Percentiles rank a stretch among this genome's conserved stretches.
Evolutionary conservation across 345 rosid genomes (phyloP).

Genomic region (Brassica incana): DNA sequence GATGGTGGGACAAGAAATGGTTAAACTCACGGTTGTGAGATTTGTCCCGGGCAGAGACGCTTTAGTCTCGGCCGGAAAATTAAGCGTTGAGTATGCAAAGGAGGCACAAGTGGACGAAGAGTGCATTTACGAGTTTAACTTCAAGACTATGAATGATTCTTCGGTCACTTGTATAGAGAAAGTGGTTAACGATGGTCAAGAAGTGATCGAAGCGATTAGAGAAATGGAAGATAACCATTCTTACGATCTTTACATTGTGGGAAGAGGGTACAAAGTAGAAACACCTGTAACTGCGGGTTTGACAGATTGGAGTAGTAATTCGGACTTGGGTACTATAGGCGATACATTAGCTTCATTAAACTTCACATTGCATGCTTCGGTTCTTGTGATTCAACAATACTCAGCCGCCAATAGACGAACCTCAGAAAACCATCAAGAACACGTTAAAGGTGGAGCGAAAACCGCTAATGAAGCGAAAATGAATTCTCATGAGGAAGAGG

Average conservation of each 20-base stretch:
- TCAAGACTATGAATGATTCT: slow-evolving; percentile 38
- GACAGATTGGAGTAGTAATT: slow-evolving; percentile 49
- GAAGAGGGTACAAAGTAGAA: slow-evolving; percentile 46
- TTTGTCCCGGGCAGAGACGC: slow-evolving; percentile 40
- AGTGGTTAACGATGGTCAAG: slow-evolving; percentile 47
- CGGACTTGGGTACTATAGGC: slow-evolving; percentile 63
- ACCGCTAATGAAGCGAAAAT: slow-evolving; percentile 1
- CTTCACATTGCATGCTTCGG: slow-evolving; percentile 52
- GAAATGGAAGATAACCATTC: slow-evolving; percentile 36
- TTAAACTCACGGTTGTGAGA: slow-evolving; percentile 49
- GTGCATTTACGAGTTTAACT: slow-evolving; percentile 47
- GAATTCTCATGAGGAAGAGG: slow-evolving; percentile 7
- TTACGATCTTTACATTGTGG: slow-evolving; percentile 52
- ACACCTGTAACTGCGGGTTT: slow-evolving; percentile 45
- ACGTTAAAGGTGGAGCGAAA: slow-evolving; percentile 1
- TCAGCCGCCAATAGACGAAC: neutral
- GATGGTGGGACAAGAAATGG: slow-evolving; percentile 42
- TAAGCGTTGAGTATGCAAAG: neutral
- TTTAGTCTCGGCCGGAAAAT: neutral
- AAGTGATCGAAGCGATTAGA: slow-evolving; percentile 35
- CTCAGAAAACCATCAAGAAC: slow-evolving; percentile 12
- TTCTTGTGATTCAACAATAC: slow-evolving; percentile 65
- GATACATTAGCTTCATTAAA: slow-evolving; percentile 47
- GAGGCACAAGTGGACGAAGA: slow-evolving; percentile 45
- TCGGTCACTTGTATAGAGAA: slow-evolving; percentile 42